Evolutionary conservation across 148 eudicot species (phyloP), one percentile per base, ranked within the genome.

Genomic region (Rhododendron simsii): DNA sequence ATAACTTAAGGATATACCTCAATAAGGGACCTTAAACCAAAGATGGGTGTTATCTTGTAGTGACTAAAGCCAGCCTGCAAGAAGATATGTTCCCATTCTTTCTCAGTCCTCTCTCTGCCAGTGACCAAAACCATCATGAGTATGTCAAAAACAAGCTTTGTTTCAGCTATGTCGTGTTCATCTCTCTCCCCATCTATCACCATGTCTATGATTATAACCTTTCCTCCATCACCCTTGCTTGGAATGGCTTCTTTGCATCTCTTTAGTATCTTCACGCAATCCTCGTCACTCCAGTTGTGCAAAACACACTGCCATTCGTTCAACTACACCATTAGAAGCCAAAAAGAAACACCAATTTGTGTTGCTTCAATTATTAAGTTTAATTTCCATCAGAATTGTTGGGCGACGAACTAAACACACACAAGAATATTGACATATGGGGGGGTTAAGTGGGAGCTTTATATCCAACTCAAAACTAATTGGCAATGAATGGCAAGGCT

Each of bases 11-110:
- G 86, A 84, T 63, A 84, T 28, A 74, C 44, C 65, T 84, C 86
- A 84, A 84, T 84, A 15, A 84, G 15, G 55, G 63, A 84, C 86
- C 81, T 84, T 23, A 74, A 10, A 45, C 86, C 86, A 48, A 73
- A 51, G 45, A 35, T 10, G 65, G 45, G 79, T 26, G 55, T 84
- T 5, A 84, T 74, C 65, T 84, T 84, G 45, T 84, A 84, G 28
- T 13, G 8, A 73, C 26, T 45, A 84, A 84, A 84, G 10, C 80
- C 86, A 84, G 86, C 86, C 21, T 50, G 47, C 45, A 84, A 6
- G 79, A 84, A 84, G 80, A 84, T 77, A 30, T 50, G 75, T 30
- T 84, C 86, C 86, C 86, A 84, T 50, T 84, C 80, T 74, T 48
- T 84, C 86, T 84, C 63, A 69, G 0, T 48, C 23, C 86, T 84